phyloP scores from a whole-genome alignment of 768 basidiomycete genomes.

The Saitozyma podzolica region DNA sequence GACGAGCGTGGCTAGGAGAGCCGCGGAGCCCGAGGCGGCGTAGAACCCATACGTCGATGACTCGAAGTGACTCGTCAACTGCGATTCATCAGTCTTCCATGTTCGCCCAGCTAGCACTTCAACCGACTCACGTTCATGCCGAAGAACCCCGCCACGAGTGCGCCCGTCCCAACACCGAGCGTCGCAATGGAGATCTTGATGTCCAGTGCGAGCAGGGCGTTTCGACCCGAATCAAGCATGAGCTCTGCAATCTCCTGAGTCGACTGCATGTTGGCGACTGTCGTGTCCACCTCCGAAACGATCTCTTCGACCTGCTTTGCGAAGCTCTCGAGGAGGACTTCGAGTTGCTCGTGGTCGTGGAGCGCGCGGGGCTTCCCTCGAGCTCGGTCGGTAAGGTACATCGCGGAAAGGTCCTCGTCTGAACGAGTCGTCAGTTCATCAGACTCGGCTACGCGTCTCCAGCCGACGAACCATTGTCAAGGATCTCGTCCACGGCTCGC shows the following conservation, averaged over 20 bases:
- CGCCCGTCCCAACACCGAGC: conserved; percentile 86
- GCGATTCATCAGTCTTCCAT: not conserved
- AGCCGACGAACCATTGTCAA: conserved; percentile 69
- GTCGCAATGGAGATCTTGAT: conserved; percentile 94
- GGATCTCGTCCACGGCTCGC: conserved; percentile 84
- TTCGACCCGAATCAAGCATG: conserved; percentile 93
- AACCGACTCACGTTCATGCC: conserved; percentile 83
- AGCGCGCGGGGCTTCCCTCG: conserved; percentile 62
- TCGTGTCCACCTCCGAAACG: conserved; percentile 86
- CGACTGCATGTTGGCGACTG: conserved; percentile 89
- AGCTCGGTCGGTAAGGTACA: conserved; percentile 90
- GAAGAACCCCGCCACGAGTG: conserved; percentile 84
- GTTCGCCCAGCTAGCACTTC: conserved; percentile 6
- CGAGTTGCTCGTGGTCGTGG: conserved; percentile 88
- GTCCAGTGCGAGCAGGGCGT: conserved; percentile 85
- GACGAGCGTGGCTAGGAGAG: conserved; percentile 63
- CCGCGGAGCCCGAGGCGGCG: conserved; percentile 63
- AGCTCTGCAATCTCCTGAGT: conserved; percentile 98
- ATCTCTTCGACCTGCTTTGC: conserved; percentile 96
- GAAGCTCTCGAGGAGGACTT: conserved; percentile 89
- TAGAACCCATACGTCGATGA: conserved; percentile 72
- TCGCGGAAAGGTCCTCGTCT: conserved; percentile 93
- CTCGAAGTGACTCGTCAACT: conserved; percentile 78
- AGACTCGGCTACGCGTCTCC: not conserved
- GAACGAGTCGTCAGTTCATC: conserved; percentile 6